phyloP scores from a whole-genome alignment of 2,329 filamentous ascomycete species.

The Aspergillus viridinutans region DNA sequence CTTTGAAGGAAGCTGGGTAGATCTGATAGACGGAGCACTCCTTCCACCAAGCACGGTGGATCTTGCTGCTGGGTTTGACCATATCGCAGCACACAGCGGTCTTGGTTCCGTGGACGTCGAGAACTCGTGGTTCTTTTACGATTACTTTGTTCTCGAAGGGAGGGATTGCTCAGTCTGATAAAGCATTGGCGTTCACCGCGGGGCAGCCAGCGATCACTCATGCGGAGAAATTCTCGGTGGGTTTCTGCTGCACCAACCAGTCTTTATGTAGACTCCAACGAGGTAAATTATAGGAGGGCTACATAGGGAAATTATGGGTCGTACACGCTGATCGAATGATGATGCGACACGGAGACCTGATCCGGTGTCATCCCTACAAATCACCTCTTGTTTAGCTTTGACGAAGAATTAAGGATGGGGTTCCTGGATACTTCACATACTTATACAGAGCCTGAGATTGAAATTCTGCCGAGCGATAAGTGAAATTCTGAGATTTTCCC shows the following conservation, averaged over 20 bases:
- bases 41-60: conserved; percentile 52
- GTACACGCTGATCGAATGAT: not conserved
- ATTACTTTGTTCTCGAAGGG: not conserved
- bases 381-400: not conserved
- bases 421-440: too few species aligned
- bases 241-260: not conserved
- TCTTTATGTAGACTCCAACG: not conserved
- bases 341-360: conserved; percentile 1
- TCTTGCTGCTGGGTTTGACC: conserved; percentile 11
- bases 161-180: not conserved
- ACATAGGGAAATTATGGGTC: not conserved
- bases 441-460: too few species aligned
- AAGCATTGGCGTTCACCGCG: not conserved
- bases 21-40: conserved; percentile 57
- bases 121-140: not conserved
- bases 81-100: conserved; percentile 4
- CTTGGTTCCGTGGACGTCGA: not conserved
- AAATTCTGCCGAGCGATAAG: too few species aligned
- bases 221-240: conserved; percentile 9
- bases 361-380: not conserved
- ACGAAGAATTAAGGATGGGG: not conserved
- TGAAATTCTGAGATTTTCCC: too few species aligned
- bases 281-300: not conserved
- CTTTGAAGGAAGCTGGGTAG: conserved; percentile 56
- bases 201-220: not conserved